Evolutionary conservation across 768 basidiomycete species (phyloP), one percentile per base, ranked within the genome.

Genomic region (Gloeopeniophorella convolvens): DNA sequence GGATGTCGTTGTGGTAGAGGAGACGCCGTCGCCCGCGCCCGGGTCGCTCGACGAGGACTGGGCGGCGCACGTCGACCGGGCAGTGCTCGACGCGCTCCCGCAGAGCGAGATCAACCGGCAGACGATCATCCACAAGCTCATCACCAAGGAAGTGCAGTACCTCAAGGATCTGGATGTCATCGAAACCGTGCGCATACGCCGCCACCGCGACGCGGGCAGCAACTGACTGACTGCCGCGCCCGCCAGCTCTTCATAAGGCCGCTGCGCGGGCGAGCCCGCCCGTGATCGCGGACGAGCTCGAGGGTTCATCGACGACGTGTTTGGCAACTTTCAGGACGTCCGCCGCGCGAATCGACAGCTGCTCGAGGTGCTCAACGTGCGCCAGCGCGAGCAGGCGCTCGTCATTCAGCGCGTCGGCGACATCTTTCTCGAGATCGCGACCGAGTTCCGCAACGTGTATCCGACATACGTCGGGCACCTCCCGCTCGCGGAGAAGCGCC

Each of bases 231-330:
- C 72, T 34, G 27, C 3, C 10, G 10, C 27, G 0, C 27, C n/a
- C 6, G 57, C 58, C 24, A 74, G 72, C 51, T 83, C 42, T 82
- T 83, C 63, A 74, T 85, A 42, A 69, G 72, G 56, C 80, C 62
- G 64, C 73, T 63, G 50, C 80, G 63, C 63, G 75, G 46, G 79
- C 74, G 55, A 70, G 67, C 13, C 82, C 84, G 68, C 55, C 72
- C 1, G 71, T 85, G 50, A 77, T 85, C 58, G 68, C 74, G 4
- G 66, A 72, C 4, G 72, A 79, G 27, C 66, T 95, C 6, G 85
- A 89, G 80, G 84, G 28, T 95, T 97, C 65, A 83, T 96, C 42
- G 86, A 89, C 36, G 85, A 89, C 28, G 84, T 94, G 3, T 94
- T 98, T 56, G 82, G 87, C 42, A 96, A 96, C 63, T 82, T 94